These are phyloP conservation scores for Sclerotinia subarctica DNA, from an alignment of 2,329 filamentous ascomycete species.

Conservation along the genomic window DNA sequence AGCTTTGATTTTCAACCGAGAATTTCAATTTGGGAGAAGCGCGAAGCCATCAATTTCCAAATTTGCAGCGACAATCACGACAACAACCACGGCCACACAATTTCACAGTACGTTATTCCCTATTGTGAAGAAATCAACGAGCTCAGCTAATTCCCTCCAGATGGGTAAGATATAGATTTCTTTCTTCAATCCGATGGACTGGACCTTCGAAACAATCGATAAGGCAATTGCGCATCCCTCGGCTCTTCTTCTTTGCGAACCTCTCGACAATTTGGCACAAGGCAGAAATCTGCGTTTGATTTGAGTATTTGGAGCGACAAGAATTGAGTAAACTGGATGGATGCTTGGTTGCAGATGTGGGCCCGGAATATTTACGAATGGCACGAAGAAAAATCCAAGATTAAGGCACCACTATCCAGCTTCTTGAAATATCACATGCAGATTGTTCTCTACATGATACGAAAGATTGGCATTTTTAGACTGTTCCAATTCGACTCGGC, in stretches of 20 bases:
- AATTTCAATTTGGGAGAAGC: constrained; percentile 19
- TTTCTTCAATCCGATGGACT: constrained; percentile 10
- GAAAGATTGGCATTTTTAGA: background rate
- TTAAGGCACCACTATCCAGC: background rate
- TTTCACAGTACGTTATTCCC: constrained; percentile 47
- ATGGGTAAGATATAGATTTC: constrained; percentile 56
- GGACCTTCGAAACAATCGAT: constrained; percentile 1
- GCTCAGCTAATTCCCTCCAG: constrained; percentile 43
- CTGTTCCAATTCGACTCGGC: background rate
- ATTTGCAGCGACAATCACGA: constrained; percentile 39
- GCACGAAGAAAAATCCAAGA: background rate
- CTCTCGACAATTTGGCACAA: background rate
- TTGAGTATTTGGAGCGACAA: background rate
- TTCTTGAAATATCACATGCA: background rate
- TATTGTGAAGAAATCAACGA: constrained; percentile 27
- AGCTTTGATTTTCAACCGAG: constrained; percentile 21
- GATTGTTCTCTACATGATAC: background rate
- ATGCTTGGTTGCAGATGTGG: background rate
- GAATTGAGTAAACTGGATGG: background rate
- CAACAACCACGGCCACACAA: constrained; percentile 45
- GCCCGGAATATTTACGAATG: background rate
- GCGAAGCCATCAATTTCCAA: constrained; percentile 22
- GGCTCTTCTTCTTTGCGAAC: background rate
- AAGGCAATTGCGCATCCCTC: constrained; percentile 2
- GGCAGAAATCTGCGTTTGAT: background rate